These are phyloP conservation scores for Pinus taeda DNA, from an alignment of 75 land plant genomes.

Conservation along the genomic window DNA sequence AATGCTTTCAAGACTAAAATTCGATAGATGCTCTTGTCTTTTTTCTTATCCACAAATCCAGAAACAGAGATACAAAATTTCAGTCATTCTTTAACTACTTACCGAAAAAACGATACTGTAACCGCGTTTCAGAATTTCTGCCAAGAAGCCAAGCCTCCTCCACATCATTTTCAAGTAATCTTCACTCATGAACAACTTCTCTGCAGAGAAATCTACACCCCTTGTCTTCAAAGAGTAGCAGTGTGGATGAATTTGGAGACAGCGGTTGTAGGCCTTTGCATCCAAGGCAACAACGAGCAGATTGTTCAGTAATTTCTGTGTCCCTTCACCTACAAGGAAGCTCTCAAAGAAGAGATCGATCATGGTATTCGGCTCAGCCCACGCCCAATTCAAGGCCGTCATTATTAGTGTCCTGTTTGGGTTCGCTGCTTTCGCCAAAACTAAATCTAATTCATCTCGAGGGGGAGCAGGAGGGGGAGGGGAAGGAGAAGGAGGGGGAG, in stretches of 20 bases:
- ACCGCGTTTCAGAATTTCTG: slow-evolving; percentile 7
- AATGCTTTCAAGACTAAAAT: no score
- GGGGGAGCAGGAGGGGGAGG: background rate
- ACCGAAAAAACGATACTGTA: slow-evolving; percentile 9
- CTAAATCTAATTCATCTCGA: slow-evolving; percentile 5
- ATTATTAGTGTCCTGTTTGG: slow-evolving; percentile 33
- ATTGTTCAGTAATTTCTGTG: slow-evolving; percentile 23
- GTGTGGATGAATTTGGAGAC: slow-evolving; percentile 8
- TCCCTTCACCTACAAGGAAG: slow-evolving; percentile 33
- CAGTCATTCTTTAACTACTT: background rate
- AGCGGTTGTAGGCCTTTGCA: slow-evolving; percentile 13
- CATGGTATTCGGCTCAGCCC: slow-evolving; percentile 36
- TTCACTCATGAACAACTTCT: slow-evolving; percentile 17
- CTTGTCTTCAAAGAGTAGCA: slow-evolving; percentile 5
- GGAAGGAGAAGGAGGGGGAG: background rate
- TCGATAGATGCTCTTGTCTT: background rate
- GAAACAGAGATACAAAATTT: no score
- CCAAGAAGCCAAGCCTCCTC: slow-evolving; percentile 47
- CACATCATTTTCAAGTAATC: slow-evolving; percentile 90
- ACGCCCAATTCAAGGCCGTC: slow-evolving; percentile 39
- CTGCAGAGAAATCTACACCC: slow-evolving; percentile 10
- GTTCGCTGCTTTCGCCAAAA: slow-evolving; percentile 22
- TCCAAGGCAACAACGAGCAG: slow-evolving; percentile 38
- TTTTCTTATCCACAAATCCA: no score
- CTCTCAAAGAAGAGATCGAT: slow-evolving; percentile 45